Percentiles rank a stretch among this genome's conserved stretches.
phyloP scores from a whole-genome alignment of 2,329 filamentous ascomycete species.

The Trichoderma cornu-damae region DNA sequence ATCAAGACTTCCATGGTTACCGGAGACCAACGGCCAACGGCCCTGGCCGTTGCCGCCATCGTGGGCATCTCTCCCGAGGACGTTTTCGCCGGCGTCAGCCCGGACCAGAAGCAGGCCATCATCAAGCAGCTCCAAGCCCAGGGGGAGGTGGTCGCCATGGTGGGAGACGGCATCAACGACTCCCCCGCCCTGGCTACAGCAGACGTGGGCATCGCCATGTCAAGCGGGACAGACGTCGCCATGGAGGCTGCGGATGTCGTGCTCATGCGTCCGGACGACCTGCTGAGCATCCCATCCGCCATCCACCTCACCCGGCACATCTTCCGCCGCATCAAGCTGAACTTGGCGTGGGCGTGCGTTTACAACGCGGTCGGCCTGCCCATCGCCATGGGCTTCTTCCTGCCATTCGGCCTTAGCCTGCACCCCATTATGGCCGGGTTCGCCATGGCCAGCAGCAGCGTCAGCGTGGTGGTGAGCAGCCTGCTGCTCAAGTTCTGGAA shows the following conservation, averaged over 20 bases:
- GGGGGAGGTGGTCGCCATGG: slow-evolving; percentile 86
- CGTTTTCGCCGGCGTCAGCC: slow-evolving; percentile 82
- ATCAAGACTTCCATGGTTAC: slow-evolving; percentile 89
- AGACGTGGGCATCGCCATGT: slow-evolving; percentile 87
- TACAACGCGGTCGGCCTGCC: slow-evolving; percentile 91
- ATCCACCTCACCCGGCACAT: slow-evolving; percentile 78
- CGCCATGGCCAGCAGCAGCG: slow-evolving; percentile 86
- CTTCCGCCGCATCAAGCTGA: slow-evolving; percentile 89
- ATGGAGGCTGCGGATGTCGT: slow-evolving; percentile 97
- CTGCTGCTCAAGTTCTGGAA: slow-evolving; percentile 83
- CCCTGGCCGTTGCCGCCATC: slow-evolving; percentile 72
- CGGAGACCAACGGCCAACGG: slow-evolving; percentile 81
- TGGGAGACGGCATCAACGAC: slow-evolving; percentile 97
- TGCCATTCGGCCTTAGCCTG: slow-evolving; percentile 80
- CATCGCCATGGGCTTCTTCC: slow-evolving; percentile 93
- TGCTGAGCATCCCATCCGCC: slow-evolving; percentile 87
- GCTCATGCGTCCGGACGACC: slow-evolving; percentile 84
- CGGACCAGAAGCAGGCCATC: slow-evolving; percentile 85
- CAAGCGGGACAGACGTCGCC: slow-evolving; percentile 89
- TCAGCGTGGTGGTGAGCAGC: slow-evolving; percentile 81
- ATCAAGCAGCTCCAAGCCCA: slow-evolving; percentile 68
- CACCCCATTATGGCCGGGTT: slow-evolving; percentile 93
- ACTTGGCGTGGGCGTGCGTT: slow-evolving; percentile 84
- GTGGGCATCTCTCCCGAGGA: slow-evolving; percentile 74
- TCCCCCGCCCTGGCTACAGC: slow-evolving; percentile 90